Base-by-base conservation (phyloP, 2,329 filamentous ascomycete species). In the Trichothecium sympodiale region DNA sequence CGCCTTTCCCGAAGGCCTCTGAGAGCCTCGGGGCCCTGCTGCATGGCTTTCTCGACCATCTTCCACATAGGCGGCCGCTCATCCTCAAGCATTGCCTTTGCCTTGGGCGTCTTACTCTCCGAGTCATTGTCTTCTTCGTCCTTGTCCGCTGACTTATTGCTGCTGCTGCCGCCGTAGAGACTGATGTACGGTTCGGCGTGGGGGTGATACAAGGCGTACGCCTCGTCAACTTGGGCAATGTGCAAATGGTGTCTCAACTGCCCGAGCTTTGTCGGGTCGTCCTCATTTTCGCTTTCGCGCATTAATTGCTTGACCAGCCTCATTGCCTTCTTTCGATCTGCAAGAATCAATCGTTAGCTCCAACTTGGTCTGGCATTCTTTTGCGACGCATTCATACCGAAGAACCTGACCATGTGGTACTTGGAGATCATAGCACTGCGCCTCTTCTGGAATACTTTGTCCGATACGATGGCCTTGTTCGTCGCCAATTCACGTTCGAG, bases 361-460 rank as follows among this genome's bases (percentile, higher is more conserved):
- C 14, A 15, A n/a, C n/a, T n/a, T n/a, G n/a, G n/a, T n/a, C n/a
- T n/a, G n/a, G n/a, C n/a, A n/a, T 3, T 27, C 3, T n/a, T 8
- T 13, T 32, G 3, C 8, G 18, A 18, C 17, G 29, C 10, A 17
- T 25, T 8, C 36, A 29, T 64, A 83, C 83, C 84, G 57, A 89
- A 89, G 54, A 91, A 91, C 18, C 84, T 68, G 34, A 89, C 75
- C 73, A 85, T 88, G 54, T 89, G 83, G 48, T 87, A 91, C 55
- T 79, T 82, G 34, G 67, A 67, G 42, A 88, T 86, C 73, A 88
- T 84, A 40, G 75, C 68, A 46, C 69, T 69, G 45, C 75, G 69
- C 51, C 67, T 69, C 59, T 76, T 78, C 47, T 77, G 74, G 39
- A 69, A 66, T 40, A 72, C 62, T 33, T 71, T 66, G 42, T 72